Percentiles rank a stretch among this genome's conserved stretches.
Evolutionary conservation across 140 eudicot genomes (phyloP).

Genomic region (Bidens hawaiensis): DNA sequence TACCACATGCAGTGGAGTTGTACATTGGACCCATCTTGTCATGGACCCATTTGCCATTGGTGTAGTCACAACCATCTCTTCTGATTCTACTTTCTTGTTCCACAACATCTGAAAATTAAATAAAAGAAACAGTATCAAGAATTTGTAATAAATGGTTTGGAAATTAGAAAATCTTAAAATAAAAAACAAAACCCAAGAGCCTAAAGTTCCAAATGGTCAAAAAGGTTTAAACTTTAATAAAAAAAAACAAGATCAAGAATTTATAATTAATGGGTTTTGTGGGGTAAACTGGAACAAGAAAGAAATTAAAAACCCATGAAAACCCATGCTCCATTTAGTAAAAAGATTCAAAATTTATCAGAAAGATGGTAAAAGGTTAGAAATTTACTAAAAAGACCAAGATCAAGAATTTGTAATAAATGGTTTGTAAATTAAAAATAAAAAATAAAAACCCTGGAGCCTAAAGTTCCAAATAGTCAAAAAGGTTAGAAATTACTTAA

Average conservation of each 20-base stretch:
- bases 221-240: too few species aligned
- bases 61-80: slow-evolving; percentile 74
- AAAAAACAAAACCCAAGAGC: too few species aligned
- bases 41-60: slow-evolving; percentile 74
- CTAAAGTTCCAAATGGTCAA: too few species aligned
- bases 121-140: slow-evolving; percentile 2
- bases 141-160: slow-evolving; percentile 6
- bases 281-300: too few species aligned
- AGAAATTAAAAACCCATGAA: too few species aligned
- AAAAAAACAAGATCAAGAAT: slow-evolving; percentile 4
- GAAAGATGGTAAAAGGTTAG: not conserved
- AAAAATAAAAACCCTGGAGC: too few species aligned
- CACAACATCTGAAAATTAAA: slow-evolving; percentile 25
- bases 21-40: slow-evolving; percentile 63
- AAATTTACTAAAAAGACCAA: too few species aligned
- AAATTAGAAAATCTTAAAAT: too few species aligned
- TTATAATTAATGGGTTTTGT: slow-evolving; percentile 4
- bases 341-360: slow-evolving; percentile 14
- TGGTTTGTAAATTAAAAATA: too few species aligned
- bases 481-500: too few species aligned
- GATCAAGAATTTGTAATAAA: too few species aligned
- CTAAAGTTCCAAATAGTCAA: too few species aligned
- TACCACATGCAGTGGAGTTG: slow-evolving; percentile 70
- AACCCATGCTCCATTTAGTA: not conserved
- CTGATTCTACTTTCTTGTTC: slow-evolving; percentile 21